phyloP scores from a whole-genome alignment of 1,139 yeast species.

The Yamadazyma triangularis region DNA sequence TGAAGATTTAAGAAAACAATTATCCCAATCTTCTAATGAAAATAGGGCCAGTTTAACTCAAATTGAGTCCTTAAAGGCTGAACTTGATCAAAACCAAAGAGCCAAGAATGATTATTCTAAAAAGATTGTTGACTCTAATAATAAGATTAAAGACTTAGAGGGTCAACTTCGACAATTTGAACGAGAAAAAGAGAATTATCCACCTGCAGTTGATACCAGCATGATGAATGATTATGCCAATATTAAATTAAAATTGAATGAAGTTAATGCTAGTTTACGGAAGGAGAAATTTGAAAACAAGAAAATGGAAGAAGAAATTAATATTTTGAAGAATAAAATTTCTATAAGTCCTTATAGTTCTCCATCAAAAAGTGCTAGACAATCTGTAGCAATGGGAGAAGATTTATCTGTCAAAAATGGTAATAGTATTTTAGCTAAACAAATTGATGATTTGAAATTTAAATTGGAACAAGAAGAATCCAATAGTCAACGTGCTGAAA shows the following conservation, averaged over 20 bases:
- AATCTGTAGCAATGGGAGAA: slow-evolving; percentile 36
- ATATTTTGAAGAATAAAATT: slow-evolving; percentile 46
- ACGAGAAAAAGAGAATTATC: slow-evolving; percentile 38
- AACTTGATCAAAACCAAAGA: slow-evolving; percentile 28
- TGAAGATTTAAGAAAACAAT: slow-evolving; percentile 9
- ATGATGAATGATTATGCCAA: slow-evolving; percentile 42
- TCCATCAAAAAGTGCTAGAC: slow-evolving; percentile 17
- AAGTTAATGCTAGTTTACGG: slow-evolving; percentile 46
- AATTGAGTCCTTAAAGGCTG: slow-evolving; percentile 17
- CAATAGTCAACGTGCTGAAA: slow-evolving; percentile 42
- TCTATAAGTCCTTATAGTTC: slow-evolving; percentile 22
- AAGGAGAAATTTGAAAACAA: slow-evolving; percentile 52
- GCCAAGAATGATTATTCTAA: slow-evolving; percentile 24
- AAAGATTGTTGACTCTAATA: slow-evolving; percentile 21
- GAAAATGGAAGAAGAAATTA: slow-evolving; percentile 54
- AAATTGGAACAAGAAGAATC: slow-evolving; percentile 40
- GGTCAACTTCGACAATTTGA: slow-evolving; percentile 12
- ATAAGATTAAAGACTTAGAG: slow-evolving; percentile 20
- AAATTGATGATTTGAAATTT: slow-evolving; percentile 32
- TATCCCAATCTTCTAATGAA: slow-evolving; percentile 5
- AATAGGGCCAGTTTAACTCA: slow-evolving; percentile 1
- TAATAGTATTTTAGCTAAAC: slow-evolving; percentile 22
- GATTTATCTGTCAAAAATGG: slow-evolving; percentile 17
- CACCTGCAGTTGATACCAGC: slow-evolving; percentile 18
- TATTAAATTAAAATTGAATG: slow-evolving; percentile 50